Percentiles rank a stretch among this genome's conserved stretches.
phyloP scores from a whole-genome alignment of 2,329 filamentous ascomycete species.

The Pseudocercospora vitis region DNA sequence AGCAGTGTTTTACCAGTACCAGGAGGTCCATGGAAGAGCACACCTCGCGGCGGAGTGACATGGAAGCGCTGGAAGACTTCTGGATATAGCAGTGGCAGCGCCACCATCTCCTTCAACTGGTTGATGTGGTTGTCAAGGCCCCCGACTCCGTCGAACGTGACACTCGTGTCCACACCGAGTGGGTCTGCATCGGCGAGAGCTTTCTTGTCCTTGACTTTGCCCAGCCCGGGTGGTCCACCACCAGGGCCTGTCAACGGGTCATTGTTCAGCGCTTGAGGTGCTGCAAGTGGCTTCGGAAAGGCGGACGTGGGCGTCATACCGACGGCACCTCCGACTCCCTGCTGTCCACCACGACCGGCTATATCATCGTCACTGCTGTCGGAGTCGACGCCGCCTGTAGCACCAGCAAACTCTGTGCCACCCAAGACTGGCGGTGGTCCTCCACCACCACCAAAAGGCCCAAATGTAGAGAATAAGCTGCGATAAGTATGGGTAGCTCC shows the following conservation, averaged over 20 bases:
- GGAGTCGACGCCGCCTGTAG: slow-evolving; percentile 78
- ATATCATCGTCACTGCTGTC: slow-evolving; percentile 94
- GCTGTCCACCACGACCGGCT: slow-evolving; percentile 57
- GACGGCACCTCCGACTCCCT: slow-evolving; percentile 59
- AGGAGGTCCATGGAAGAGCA: slow-evolving; percentile 93
- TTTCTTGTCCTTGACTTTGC: slow-evolving; percentile 91
- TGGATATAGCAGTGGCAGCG: slow-evolving; percentile 87
- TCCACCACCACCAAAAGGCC: slow-evolving; percentile 85
- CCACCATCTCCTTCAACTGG: slow-evolving; percentile 98
- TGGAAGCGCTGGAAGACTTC: slow-evolving; percentile 90
- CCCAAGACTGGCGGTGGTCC: slow-evolving; percentile 70
- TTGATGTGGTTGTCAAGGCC: slow-evolving; percentile 92
- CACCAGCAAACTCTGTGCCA: slow-evolving; percentile 72
- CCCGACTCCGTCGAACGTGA: slow-evolving; percentile 92
- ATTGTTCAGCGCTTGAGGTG: slow-evolving; percentile 56
- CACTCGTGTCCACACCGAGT: slow-evolving; percentile 84
- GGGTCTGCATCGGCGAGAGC: slow-evolving; percentile 91
- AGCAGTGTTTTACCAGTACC: slow-evolving; percentile 98
- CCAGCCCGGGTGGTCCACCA: slow-evolving; percentile 72
- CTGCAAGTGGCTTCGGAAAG: slow-evolving; percentile 46
- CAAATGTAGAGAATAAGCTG: slow-evolving; percentile 82
- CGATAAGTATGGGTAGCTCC: slow-evolving; percentile 65
- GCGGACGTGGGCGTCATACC: slow-evolving; percentile 62
- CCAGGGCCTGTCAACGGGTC: slow-evolving; percentile 58
- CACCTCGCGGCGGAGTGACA: slow-evolving; percentile 89